phyloP scores from a whole-genome alignment of 164 flowering plant species.

The Macadamia tetraphylla region DNA sequence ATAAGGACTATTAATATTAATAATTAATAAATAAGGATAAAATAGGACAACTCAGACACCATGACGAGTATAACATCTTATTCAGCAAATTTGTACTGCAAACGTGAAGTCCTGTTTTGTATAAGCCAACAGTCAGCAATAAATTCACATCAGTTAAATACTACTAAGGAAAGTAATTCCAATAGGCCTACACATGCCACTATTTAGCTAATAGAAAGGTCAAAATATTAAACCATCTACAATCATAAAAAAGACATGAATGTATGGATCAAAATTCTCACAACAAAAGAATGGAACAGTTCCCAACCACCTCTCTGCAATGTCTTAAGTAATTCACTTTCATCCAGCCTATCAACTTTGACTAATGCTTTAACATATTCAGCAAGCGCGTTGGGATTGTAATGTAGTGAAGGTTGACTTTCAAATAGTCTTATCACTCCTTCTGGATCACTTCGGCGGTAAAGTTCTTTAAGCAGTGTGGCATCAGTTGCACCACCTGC shows the following conservation, averaged over 20 bases:
- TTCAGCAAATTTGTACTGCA: too few species aligned
- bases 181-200: too few species aligned
- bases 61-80: too few species aligned
- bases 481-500: constrained; percentile 42
- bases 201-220: too few species aligned
- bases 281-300: background rate
- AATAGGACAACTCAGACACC: too few species aligned
- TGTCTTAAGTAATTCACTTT: constrained; percentile 53
- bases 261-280: background rate
- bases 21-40: too few species aligned
- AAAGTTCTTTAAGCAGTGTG: constrained; percentile 48
- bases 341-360: constrained; percentile 58
- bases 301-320: constrained; percentile 52
- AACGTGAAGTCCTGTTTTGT: too few species aligned
- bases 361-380: constrained; percentile 74
- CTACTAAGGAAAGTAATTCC: too few species aligned
- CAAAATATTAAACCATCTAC: too few species aligned
- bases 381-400: constrained; percentile 55
- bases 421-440: constrained; percentile 63
- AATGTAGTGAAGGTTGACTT: constrained; percentile 52
- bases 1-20: too few species aligned
- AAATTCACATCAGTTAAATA: too few species aligned
- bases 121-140: too few species aligned
- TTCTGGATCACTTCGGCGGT: constrained; percentile 53
- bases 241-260: background rate